Percentiles rank a stretch among this genome's conserved stretches.
Conservation (phyloP, 1,284 basidiomycete genomes). For the Papiliotrema flavescens region DNA sequence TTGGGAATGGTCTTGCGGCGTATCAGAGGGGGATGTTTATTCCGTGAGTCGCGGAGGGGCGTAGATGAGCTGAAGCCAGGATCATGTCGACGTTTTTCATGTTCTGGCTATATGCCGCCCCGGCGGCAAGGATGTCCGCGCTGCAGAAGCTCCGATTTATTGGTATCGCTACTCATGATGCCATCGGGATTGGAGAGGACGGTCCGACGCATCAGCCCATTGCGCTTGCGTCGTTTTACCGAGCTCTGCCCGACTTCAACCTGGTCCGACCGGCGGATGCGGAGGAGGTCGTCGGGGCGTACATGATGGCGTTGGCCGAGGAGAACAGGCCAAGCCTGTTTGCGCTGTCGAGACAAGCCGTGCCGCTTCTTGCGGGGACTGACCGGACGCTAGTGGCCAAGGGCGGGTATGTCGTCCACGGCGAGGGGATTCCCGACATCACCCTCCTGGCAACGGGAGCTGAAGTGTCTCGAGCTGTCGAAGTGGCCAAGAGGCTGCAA, state of each 20-base stretch:
- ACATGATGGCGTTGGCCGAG: slow-evolving; percentile 23
- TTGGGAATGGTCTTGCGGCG: slow-evolving; percentile 39
- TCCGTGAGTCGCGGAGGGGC: slow-evolving; percentile 14
- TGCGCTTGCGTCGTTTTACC: slow-evolving; percentile 35
- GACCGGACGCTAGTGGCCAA: slow-evolving; percentile 26
- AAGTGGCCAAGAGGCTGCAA: slow-evolving; percentile 27
- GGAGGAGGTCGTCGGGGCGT: slow-evolving; percentile 40
- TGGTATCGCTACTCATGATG: slow-evolving; percentile 43
- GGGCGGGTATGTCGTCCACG: slow-evolving; percentile 36
- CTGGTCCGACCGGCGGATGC: slow-evolving; percentile 43
- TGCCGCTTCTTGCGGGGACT: slow-evolving; percentile 33
- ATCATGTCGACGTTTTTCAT: slow-evolving; percentile 61
- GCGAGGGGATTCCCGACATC: slow-evolving; percentile 25
- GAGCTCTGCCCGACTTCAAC: slow-evolving; percentile 39
- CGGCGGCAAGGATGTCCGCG: slow-evolving; percentile 42
- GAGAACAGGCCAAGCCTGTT: slow-evolving; percentile 27
- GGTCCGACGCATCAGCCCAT: slow-evolving; percentile 44
- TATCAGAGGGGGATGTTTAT: slow-evolving; percentile 42
- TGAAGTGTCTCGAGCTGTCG: slow-evolving; percentile 37
- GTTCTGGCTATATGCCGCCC: slow-evolving; percentile 47
- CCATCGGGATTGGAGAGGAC: slow-evolving; percentile 44
- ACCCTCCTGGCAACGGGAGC: slow-evolving; percentile 41
- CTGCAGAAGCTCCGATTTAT: slow-evolving; percentile 42
- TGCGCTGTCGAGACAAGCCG: slow-evolving; percentile 33
- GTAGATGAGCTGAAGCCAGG: slow-evolving; percentile 62